Evolutionary conservation across 805 yeast species (phyloP).

Genomic region (Ogataea ganodermae): DNA sequence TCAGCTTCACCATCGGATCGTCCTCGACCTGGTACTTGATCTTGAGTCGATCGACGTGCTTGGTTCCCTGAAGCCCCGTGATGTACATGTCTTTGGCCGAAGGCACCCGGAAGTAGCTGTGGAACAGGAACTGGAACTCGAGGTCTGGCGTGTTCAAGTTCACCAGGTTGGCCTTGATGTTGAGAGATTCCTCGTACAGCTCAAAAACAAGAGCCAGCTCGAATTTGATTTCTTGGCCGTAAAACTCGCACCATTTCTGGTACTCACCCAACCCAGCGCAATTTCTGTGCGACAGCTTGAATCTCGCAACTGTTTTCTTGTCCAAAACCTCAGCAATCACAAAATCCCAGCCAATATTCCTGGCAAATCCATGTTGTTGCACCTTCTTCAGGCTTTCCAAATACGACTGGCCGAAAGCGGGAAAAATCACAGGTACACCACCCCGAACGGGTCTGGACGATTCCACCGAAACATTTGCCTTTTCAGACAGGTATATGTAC

Average conservation of each 20-base stretch:
- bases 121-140: constrained; percentile 25
- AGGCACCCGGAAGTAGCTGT: constrained; percentile 24
- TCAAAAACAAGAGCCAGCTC: constrained; percentile 14
- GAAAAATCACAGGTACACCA: constrained; percentile 24
- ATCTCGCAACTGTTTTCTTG: constrained; percentile 18
- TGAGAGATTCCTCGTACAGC: constrained; percentile 10
- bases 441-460: constrained; percentile 22
- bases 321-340: constrained; percentile 21
- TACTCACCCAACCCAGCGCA: constrained; percentile 10
- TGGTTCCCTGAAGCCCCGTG: constrained; percentile 20
- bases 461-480: constrained; percentile 14
- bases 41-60: constrained; percentile 16
- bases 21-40: constrained; percentile 8
- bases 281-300: constrained; percentile 10
- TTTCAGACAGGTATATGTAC: constrained; percentile 20
- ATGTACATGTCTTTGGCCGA: constrained; percentile 21
- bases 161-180: constrained; percentile 8
- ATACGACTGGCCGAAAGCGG: constrained; percentile 25
- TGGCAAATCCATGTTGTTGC: constrained; percentile 27
- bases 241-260: constrained; percentile 18
- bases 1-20: constrained; percentile 19
- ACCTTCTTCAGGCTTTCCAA: constrained; percentile 19
- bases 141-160: constrained; percentile 15
- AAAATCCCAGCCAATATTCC: constrained; percentile 24
- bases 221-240: constrained; percentile 15